phyloP scores from a whole-genome alignment of 257 asterid species.

The Solanum chaucha region DNA sequence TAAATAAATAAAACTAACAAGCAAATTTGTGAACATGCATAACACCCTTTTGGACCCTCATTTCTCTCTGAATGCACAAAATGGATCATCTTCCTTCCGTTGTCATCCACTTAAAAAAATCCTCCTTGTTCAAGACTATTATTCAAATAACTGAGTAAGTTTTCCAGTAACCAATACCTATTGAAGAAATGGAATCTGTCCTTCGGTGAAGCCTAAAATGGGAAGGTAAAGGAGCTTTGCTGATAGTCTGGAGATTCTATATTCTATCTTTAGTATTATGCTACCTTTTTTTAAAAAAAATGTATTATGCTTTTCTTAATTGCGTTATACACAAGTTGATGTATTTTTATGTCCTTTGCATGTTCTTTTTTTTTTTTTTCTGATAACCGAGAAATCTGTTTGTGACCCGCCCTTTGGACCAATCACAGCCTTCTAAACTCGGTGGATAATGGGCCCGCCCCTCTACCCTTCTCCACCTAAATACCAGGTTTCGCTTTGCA shows the following conservation, averaged over 20 bases:
- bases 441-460: no score
- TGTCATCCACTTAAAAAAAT: neutral
- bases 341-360: neutral
- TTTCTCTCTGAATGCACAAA: neutral
- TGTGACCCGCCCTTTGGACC: no score
- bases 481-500: no score
- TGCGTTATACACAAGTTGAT: neutral
- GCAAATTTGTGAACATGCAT: neutral
- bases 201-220: neutral
- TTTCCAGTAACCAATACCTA: neutral
- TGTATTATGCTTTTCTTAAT: neutral
- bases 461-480: no score
- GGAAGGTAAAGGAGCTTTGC: neutral
- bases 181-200: neutral
- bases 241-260: neutral
- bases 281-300: neutral
- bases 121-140: neutral
- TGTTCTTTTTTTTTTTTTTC: no score
- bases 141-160: neutral
- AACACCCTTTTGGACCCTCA: neutral
- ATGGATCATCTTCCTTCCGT: neutral
- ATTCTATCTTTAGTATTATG: neutral
- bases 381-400: no score
- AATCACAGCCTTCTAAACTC: no score
- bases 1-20: neutral